Conservation (phyloP, 352 stramenopile genomes). For the Phytophthora pistaciae region DNA sequence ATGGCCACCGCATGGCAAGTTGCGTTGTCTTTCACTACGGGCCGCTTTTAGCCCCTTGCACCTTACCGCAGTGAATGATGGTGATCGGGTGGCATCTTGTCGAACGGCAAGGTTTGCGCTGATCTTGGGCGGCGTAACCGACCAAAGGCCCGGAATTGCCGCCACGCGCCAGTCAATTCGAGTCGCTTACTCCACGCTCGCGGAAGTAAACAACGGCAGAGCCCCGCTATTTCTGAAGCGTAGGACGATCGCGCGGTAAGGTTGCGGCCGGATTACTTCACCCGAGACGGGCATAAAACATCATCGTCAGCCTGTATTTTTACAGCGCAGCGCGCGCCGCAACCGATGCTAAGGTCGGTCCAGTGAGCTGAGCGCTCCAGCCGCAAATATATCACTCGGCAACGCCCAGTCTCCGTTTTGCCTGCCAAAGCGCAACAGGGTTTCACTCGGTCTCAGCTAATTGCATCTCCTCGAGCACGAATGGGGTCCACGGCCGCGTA, state of each 20-base stretch:
- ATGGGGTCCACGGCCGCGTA: constrained; percentile 34
- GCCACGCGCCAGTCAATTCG: background rate
- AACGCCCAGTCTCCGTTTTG: constrained; percentile 3
- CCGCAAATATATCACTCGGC: constrained; percentile 18
- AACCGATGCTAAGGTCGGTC: constrained; percentile 18
- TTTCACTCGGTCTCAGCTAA: background rate
- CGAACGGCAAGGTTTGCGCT: constrained; percentile 5
- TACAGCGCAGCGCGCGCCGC: constrained; percentile 14
- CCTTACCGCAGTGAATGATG: constrained; percentile 19
- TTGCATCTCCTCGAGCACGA: background rate
- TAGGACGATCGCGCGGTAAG: constrained; percentile 29
- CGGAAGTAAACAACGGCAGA: constrained; percentile 6
- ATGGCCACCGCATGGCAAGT: constrained; percentile 5
- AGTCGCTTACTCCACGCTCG: background rate
- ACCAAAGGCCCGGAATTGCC: background rate
- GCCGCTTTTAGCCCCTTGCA: background rate
- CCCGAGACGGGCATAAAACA: background rate
- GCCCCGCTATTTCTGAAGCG: constrained; percentile 13
- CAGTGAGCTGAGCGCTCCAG: constrained; percentile 10
- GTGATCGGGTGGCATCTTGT: background rate
- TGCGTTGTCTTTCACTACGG: constrained; percentile 18
- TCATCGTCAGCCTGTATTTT: constrained; percentile 9
- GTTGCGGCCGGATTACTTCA: constrained; percentile 8
- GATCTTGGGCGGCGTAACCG: constrained; percentile 4
- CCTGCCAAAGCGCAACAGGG: constrained; percentile 1